Evolutionary conservation across 805 yeast genomes (phyloP).

Genomic region (Ogataea populi-albae): DNA sequence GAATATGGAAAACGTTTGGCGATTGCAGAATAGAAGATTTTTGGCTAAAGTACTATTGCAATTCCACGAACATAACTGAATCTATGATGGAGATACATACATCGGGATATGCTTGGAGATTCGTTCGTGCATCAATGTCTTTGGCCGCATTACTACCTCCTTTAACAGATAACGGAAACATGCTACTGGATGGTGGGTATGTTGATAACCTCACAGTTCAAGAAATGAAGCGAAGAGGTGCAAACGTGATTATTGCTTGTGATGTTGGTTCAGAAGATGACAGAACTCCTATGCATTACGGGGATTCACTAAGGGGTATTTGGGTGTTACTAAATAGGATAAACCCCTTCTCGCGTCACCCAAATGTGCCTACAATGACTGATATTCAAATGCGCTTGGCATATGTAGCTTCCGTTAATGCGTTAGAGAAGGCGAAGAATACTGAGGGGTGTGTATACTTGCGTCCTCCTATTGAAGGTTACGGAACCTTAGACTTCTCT

Average conservation of each 20-base stretch:
- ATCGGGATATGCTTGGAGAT: slow-evolving; percentile 93
- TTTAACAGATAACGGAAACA: slow-evolving; percentile 81
- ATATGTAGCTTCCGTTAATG: slow-evolving; percentile 92
- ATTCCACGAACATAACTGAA: slow-evolving; percentile 92
- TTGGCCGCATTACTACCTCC: slow-evolving; percentile 92
- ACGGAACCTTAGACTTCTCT: slow-evolving; percentile 88
- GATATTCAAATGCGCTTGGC: slow-evolving; percentile 92
- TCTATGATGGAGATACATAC: slow-evolving; percentile 94
- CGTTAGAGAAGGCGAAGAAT: slow-evolving; percentile 79
- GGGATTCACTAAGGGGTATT: slow-evolving; percentile 87
- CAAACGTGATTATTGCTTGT: slow-evolving; percentile 81
- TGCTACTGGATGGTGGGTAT: slow-evolving; percentile 95
- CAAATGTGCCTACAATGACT: slow-evolving; percentile 90
- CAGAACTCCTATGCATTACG: slow-evolving; percentile 82
- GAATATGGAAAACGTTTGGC: slow-evolving; percentile 96
- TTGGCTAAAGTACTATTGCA: slow-evolving; percentile 86
- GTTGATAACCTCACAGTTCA: slow-evolving; percentile 88
- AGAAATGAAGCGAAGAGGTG: slow-evolving; percentile 90
- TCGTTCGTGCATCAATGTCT: slow-evolving; percentile 94
- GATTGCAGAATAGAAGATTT: slow-evolving; percentile 91
- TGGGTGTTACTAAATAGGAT: slow-evolving; percentile 87
- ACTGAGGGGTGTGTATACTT: slow-evolving; percentile 83
- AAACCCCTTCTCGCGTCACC: slow-evolving; percentile 85
- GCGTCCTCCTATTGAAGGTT: slow-evolving; percentile 91
- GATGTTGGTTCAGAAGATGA: slow-evolving; percentile 97